Base-by-base conservation (phyloP, 2,329 filamentous ascomycete species). In the Colletotrichum sp. region DNA sequence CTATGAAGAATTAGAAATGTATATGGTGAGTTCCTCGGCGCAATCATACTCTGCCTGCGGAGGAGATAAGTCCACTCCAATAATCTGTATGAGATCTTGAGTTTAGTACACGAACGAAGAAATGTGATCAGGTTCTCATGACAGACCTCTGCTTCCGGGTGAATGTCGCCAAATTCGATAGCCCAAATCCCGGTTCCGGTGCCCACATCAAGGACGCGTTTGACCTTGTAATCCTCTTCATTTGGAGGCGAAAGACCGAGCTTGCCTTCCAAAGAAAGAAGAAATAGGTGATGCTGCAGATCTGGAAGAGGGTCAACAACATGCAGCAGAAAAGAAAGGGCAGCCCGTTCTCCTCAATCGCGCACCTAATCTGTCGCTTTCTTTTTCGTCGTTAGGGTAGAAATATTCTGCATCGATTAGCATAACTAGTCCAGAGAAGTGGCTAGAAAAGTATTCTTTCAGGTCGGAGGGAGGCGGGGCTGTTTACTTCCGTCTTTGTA, bases 111-210 rank as follows among this genome's bases (percentile, higher is more conserved):
- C 1, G 52, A 16, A 21, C 0, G 24, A 26, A 21, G 15, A 0
- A 8, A 15, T 26, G 3, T n/a, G 0, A 30, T 30, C 10, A 21
- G 10, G 16, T n/a, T 8, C 9, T 26, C 0, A 9, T 13, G 2
- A 15, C 57, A 18, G n/a, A 60, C 57, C 57, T 32, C 57, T 60
- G 57, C 57, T 60, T 60, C 28, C 10, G 57, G 57, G 26, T 60
- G 57, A 28, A 60, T 3, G 4, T 60, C 57, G 16, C 57, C 57
- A 60, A 60, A 60, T n/a, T 60, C 57, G n/a, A 63, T 63, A 12
- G 60, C 60, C 60, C 60, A 63, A 3, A 39, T 63, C 2, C 60
- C 60, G 9, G 60, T 63, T 63, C 60, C 32, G 36, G 60, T 63
- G 0, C 60, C 60, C 28, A 63, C 60, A 24, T 63, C 60, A 39